Conservation (phyloP, 805 yeast genomes). For the Sugiyamaella chiloensis region DNA sequence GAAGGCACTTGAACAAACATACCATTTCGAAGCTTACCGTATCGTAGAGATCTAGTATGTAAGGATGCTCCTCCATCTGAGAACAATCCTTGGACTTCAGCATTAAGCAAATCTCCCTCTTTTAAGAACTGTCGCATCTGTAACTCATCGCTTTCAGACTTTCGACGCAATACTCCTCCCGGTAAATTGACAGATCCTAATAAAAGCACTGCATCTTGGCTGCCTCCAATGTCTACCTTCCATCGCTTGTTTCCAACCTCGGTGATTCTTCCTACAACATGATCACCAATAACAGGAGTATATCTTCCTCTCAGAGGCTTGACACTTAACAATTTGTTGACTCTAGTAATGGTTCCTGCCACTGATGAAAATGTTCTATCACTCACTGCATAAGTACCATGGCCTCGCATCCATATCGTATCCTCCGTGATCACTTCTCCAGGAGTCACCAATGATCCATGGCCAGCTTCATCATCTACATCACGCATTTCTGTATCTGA, state of each 20-base stretch:
- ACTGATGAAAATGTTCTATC: slow-evolving; percentile 83
- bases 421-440: slow-evolving; percentile 97
- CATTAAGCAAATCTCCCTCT: slow-evolving; percentile 93
- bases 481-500: slow-evolving; percentile 16
- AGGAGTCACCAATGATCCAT: slow-evolving; percentile 67
- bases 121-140: slow-evolving; percentile 93
- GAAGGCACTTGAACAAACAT: slow-evolving; percentile 76
- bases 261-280: slow-evolving; percentile 86
- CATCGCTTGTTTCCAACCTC: slow-evolving; percentile 93
- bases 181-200: slow-evolving; percentile 95
- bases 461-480: slow-evolving; percentile 9
- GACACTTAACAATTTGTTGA: slow-evolving; percentile 82
- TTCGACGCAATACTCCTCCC: slow-evolving; percentile 92
- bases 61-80: slow-evolving; percentile 89
- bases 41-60: slow-evolving; percentile 92
- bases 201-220: slow-evolving; percentile 87
- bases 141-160: slow-evolving; percentile 90
- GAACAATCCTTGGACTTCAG: slow-evolving; percentile 89
- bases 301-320: slow-evolving; percentile 83
- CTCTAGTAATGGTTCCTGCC: slow-evolving; percentile 85
- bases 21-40: slow-evolving; percentile 94
- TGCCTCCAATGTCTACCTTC: slow-evolving; percentile 96
- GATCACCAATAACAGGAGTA: slow-evolving; percentile 95
- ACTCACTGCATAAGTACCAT: slow-evolving; percentile 82
- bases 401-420: slow-evolving; percentile 98